These are phyloP conservation scores for Blumeriella jaapii DNA, from an alignment of 2,329 filamentous ascomycete genomes.

Conservation along the genomic window DNA sequence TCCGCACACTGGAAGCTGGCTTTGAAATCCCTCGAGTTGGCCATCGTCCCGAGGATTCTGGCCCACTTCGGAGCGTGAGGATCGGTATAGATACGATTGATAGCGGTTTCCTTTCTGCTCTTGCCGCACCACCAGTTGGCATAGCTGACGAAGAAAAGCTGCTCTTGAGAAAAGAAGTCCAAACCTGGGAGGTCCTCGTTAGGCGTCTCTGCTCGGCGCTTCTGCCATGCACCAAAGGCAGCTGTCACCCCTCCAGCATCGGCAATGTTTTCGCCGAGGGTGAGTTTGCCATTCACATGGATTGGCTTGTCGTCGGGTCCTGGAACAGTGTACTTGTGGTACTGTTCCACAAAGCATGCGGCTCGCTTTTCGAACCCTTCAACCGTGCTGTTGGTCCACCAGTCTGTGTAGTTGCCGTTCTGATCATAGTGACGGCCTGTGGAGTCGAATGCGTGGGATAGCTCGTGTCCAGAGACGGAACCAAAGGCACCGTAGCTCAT, in stretches of 20 bases:
- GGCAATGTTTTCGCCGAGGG: conserved; percentile 59
- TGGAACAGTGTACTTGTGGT: conserved; percentile 45
- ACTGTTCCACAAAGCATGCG: conserved; percentile 59
- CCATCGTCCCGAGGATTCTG: conserved; percentile 50
- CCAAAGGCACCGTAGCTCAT: conserved; percentile 60
- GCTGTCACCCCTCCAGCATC: conserved; percentile 56
- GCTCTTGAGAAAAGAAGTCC: conserved; percentile 50
- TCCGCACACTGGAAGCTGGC: conserved; percentile 54
- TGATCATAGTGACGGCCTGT: conserved; percentile 53
- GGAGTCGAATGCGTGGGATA: conserved; percentile 60
- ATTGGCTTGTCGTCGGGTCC: conserved; percentile 44
- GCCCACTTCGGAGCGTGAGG: conserved; percentile 53
- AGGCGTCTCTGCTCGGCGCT: conserved; percentile 38
- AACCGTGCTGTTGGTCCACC: conserved; percentile 53
- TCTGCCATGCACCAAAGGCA: conserved; percentile 54
- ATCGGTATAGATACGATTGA: conserved; percentile 48
- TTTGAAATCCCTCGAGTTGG: conserved; percentile 55
- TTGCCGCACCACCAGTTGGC: conserved; percentile 58
- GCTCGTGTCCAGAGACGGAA: conserved; percentile 54
- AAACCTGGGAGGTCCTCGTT: conserved; percentile 48
- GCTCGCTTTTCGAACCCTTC: conserved; percentile 45
- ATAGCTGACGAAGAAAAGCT: conserved; percentile 58
- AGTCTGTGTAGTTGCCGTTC: conserved; percentile 51
- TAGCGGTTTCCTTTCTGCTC: conserved; percentile 43
- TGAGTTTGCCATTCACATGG: conserved; percentile 51